A percentile compares a stretch with the other conserved stretches of the same genome.
These are phyloP conservation scores for Acanthamoeba castellanii DNA, from an alignment of 208 protist genomes.

Conservation along the genomic window DNA sequence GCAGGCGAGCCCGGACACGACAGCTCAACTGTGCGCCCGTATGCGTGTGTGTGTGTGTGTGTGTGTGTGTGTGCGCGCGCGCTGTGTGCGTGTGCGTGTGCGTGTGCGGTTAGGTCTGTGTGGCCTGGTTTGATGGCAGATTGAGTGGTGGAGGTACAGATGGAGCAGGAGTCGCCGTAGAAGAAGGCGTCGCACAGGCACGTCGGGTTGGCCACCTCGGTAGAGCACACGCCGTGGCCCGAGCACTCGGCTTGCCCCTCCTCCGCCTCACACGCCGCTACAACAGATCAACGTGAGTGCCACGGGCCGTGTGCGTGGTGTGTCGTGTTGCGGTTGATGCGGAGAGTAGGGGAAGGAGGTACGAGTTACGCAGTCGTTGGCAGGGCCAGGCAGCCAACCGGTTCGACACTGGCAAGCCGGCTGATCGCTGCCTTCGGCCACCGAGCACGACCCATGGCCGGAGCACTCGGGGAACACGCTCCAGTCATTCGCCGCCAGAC, in stretches of 20 bases:
- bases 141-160: neutral
- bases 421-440: neutral
- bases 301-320: no score
- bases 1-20: neutral
- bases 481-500: neutral
- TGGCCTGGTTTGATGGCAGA: neutral
- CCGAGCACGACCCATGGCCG: neutral
- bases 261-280: neutral
- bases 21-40: neutral
- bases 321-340: no score
- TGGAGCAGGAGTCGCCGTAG: neutral
- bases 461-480: neutral
- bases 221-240: neutral
- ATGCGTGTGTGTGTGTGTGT: neutral
- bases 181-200: constrained; percentile 27
- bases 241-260: neutral
- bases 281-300: neutral
- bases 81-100: no score
- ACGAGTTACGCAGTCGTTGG: neutral
- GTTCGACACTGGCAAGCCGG: neutral
- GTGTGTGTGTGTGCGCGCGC: no score
- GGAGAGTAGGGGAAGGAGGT: no score
- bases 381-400: neutral
- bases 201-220: neutral
- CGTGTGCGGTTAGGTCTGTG: neutral